Percentiles rank a stretch among this genome's conserved stretches.
Conservation (phyloP, 2,329 filamentous ascomycete genomes). For the Colletotrichum melonis region DNA sequence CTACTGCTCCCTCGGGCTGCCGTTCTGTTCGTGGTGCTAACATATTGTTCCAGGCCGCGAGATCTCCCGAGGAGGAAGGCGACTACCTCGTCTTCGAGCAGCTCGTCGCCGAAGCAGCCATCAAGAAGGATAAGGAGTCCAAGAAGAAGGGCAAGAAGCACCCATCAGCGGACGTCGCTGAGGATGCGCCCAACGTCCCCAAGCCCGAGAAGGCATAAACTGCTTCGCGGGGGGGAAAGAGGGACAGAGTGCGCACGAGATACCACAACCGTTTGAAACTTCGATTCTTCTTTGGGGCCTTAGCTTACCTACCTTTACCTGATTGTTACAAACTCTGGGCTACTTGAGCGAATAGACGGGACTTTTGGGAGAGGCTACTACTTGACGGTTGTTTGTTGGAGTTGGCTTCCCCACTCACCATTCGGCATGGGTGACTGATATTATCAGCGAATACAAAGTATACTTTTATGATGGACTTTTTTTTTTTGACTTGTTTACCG, state of each 20-base stretch:
- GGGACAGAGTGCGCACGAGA: not conserved
- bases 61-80: constrained; percentile 94
- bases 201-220: constrained; percentile 30
- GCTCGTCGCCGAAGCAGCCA: constrained; percentile 93
- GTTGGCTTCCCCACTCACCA: not conserved
- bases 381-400: constrained; percentile 5
- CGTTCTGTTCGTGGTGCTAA: constrained; percentile 24
- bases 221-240: not conserved
- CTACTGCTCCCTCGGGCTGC: too few relatives aligned
- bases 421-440: not conserved
- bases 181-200: constrained; percentile 42
- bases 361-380: not conserved
- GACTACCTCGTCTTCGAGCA: constrained; percentile 99
- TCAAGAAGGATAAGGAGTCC: constrained; percentile 92
- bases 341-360: constrained; percentile 13
- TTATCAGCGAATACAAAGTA: not conserved
- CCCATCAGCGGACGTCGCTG: constrained; percentile 45
- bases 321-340: not conserved
- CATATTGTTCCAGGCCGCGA: constrained; percentile 72
- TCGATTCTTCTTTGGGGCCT: not conserved
- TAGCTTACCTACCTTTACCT: not conserved
- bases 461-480: not conserved
- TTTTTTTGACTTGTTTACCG: too few relatives aligned
- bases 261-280: constrained; percentile 10
- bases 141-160: constrained; percentile 72